A percentile compares a stretch with the other conserved stretches of the same genome.
These are phyloP conservation scores for Haplosporangium sp. DNA, from an alignment of 371 early-diverging fungal genomes.

Conservation along the genomic window DNA sequence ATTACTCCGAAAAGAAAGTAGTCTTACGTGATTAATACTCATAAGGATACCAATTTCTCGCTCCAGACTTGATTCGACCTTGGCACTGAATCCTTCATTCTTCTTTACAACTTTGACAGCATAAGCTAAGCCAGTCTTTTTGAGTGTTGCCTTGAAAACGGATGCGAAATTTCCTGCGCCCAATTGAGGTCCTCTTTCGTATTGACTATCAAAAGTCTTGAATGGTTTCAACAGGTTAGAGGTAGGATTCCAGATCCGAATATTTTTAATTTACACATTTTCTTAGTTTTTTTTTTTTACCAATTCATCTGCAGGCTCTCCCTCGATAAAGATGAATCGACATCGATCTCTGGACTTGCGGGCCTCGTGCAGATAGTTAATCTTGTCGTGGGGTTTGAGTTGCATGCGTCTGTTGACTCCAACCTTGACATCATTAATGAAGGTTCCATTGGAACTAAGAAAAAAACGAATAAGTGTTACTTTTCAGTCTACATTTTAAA, in stretches of 20 bases:
- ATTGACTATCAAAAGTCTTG: conserved; percentile 69
- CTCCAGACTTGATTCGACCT: conserved; percentile 69
- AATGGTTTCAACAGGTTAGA: conserved; percentile 18
- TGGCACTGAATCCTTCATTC: conserved; percentile 60
- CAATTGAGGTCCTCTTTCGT: conserved; percentile 58
- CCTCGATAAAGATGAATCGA: conserved; percentile 55
- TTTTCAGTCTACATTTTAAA: too few species aligned
- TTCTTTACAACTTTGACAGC: conserved; percentile 80
- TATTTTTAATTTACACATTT: conserved; percentile 1
- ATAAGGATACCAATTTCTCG: conserved; percentile 81
- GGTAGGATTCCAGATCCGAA: conserved; percentile 25
- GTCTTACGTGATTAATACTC: conserved; percentile 72
- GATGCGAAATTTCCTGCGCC: conserved; percentile 79
- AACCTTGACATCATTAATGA: conserved; percentile 71
- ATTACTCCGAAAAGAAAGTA: too few species aligned
- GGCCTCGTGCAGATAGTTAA: conserved; percentile 66
- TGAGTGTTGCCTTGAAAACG: conserved; percentile 64
- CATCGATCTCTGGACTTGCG: conserved; percentile 41
- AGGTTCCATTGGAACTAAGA: conserved; percentile 82
- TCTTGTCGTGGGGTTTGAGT: conserved; percentile 72
- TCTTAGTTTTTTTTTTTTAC: conserved; percentile 16
- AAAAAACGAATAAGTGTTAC: too few species aligned
- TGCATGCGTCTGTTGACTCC: conserved; percentile 61
- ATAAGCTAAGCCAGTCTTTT: conserved; percentile 59
- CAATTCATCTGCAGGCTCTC: conserved; percentile 21